Evolutionary conservation across 2,329 filamentous ascomycete genomes (phyloP).

Genomic region (Calcarisporium arbuscula): DNA sequence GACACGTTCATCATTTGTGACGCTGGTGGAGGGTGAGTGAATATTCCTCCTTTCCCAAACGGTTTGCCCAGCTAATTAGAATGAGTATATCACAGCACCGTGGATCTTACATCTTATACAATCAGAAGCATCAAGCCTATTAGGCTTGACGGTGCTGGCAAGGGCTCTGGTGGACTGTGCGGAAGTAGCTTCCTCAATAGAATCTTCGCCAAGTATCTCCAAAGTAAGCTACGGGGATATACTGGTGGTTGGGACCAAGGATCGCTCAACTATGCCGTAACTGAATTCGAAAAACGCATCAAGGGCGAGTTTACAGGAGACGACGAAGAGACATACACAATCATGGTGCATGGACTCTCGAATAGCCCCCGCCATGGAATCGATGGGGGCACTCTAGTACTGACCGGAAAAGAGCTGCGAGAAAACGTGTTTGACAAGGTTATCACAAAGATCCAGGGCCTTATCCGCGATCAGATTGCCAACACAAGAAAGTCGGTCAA

Average conservation of each 20-base stretch:
- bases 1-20: conserved; percentile 46
- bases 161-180: conserved; percentile 39
- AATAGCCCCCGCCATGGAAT: conserved; percentile 32
- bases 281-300: no score
- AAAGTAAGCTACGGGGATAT: no score
- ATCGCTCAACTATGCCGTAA: not conserved
- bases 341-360: conserved; percentile 33
- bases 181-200: conserved; percentile 40
- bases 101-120: conserved; percentile 45
- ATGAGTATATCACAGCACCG: no score
- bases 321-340: conserved; percentile 26
- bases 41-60: conserved; percentile 45
- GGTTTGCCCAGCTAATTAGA: no score
- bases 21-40: conserved; percentile 45
- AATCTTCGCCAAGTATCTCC: conserved; percentile 35
- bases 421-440: conserved; percentile 39
- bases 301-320: conserved; percentile 29
- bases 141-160: conserved; percentile 37
- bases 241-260: no score
- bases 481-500: conserved; percentile 29
- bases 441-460: conserved; percentile 33
- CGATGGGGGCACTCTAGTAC: conserved; percentile 26
- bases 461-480: conserved; percentile 37
- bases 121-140: conserved; percentile 35
- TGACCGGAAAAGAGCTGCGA: conserved; percentile 32